Base-by-base conservation (phyloP, 1,139 yeast genomes). In the Diutina siamensis region DNA sequence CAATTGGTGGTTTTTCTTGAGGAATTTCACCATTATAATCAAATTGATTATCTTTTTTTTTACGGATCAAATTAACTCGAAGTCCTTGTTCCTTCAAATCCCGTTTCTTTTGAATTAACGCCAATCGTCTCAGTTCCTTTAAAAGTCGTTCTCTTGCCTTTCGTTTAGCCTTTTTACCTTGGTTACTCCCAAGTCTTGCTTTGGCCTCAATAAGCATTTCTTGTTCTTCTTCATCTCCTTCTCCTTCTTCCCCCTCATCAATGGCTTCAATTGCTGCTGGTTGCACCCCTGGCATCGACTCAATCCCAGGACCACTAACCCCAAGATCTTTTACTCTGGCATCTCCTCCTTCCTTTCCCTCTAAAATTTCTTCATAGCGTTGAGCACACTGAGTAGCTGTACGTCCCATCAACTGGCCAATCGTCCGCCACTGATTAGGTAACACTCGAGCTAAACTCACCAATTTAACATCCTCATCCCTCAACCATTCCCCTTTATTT, bases 341-440 rank as follows among this genome's bases (percentile, higher is more conserved):
- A n/a, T 45, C 48, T 3, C 25, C 44, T n/a, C 44, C 48, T 41
- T 45, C 27, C 3, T 72, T 76, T 45, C 74, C 83, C 48, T 80
- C 84, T n/a, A 88, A 59, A 28, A 92, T 67, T 51, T 72, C 73
- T 56, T 85, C 94, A 57, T 87, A 92, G 49, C 97, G 65, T 53
- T 88, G 95, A n/a, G 85, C 77, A 62, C 95, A 87, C 50, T 82
- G 86, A 13, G 87, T 80, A 0, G 96, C 92, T 0, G 97, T 85
- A 47, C 97, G 67, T 0, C 92, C 94, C 60, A 89, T 68, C 10
- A 81, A 62, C 4, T 86, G 79, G 1, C 95, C 84, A 28, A 92
- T 84, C 2, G 94, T 80, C 44, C 95, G 72, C 98, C 98, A 92
- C 62, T 89, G 97, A 49, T 89, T 88, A 2, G 97, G 97, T 56